Evolutionary conservation across 129 eudicot genomes (phyloP).

Genomic region (Arctium minus): DNA sequence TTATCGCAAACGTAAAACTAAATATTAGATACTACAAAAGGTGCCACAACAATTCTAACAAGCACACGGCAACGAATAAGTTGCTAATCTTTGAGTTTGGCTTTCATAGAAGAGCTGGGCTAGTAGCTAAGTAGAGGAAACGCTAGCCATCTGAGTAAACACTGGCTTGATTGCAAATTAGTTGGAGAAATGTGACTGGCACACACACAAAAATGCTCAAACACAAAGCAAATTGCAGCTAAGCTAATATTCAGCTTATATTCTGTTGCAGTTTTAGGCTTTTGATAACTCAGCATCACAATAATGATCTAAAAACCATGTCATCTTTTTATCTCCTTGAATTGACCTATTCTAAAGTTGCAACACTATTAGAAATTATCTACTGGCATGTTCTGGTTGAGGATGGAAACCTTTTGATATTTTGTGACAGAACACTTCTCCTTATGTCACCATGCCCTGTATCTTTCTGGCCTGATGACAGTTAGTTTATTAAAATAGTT

Average conservation of each 20-base stretch:
- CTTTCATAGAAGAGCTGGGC: neutral
- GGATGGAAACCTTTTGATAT: neutral
- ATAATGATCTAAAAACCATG: neutral
- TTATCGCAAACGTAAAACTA: neutral
- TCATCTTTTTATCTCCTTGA: neutral
- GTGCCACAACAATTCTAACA: neutral
- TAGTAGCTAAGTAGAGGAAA: neutral
- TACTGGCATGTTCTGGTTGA: neutral
- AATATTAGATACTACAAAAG: neutral
- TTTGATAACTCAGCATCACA: neutral
- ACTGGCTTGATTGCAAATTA: neutral
- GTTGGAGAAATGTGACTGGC: neutral
- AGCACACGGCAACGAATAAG: neutral
- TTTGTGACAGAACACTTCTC: neutral
- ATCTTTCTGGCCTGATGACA: neutral
- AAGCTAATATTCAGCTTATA: neutral
- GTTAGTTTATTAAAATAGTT: neutral
- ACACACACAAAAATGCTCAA: neutral
- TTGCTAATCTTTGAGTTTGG: neutral
- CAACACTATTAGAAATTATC: neutral
- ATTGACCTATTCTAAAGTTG: neutral
- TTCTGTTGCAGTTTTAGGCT: neutral
- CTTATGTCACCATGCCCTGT: neutral
- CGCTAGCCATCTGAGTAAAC: neutral
- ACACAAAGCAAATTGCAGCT: neutral